Evolutionary conservation across 306 rosid genomes (phyloP).

Genomic region (Begonia peltatifolia): DNA sequence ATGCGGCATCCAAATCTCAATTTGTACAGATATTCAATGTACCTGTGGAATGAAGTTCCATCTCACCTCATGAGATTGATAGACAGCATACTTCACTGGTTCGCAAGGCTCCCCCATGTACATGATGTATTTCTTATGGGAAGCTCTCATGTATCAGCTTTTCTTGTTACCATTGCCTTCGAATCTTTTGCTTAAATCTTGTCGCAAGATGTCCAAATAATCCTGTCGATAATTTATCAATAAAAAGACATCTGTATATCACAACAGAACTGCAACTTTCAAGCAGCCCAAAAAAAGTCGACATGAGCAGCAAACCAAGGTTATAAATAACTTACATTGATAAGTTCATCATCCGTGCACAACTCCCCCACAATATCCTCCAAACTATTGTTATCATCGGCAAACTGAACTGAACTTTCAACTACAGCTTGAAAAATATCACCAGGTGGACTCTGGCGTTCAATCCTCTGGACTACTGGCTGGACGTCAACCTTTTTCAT

Average conservation of each 20-base stretch:
- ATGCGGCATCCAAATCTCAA: no score
- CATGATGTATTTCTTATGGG: no score
- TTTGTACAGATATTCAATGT: no score
- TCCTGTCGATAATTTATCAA: conserved; percentile 34
- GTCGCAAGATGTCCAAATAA: conserved; percentile 47
- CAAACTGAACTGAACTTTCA: conserved; percentile 49
- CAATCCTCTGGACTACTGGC: conserved; percentile 48
- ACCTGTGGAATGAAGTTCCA: no score
- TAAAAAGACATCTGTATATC: background rate
- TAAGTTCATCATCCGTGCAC: conserved; percentile 55
- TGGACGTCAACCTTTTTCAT: conserved; percentile 32
- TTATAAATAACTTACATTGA: conserved; percentile 26
- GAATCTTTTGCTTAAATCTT: conserved; percentile 31
- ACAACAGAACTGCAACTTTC: background rate
- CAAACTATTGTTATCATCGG: conserved; percentile 28
- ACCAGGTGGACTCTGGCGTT: conserved; percentile 25
- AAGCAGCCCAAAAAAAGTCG: no score
- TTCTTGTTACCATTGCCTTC: conserved; percentile 21
- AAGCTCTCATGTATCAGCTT: conserved; percentile 10
- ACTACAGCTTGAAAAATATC: conserved; percentile 58
- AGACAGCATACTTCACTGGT: background rate
- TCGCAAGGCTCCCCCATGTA: background rate
- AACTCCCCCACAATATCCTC: conserved; percentile 54
- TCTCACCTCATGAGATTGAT: no score
- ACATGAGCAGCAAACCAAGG: no score